phyloP scores from a whole-genome alignment of 2,329 filamentous ascomycete species.

The Diaporthe helianthi region DNA sequence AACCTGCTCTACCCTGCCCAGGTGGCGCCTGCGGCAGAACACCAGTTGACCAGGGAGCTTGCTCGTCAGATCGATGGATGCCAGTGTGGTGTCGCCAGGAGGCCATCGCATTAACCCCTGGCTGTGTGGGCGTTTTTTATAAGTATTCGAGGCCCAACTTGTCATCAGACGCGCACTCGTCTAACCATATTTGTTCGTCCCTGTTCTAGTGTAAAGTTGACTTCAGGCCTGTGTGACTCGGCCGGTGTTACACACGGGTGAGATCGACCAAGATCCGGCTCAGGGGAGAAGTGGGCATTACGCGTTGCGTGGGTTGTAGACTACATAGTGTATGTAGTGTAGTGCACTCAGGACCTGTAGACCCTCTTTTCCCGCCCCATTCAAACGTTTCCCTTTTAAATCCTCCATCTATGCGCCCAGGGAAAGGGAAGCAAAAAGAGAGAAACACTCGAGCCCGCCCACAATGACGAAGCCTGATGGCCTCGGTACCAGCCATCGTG shows the following conservation, averaged over 20 bases:
- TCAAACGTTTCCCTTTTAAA: constrained; percentile 20
- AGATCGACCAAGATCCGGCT: constrained; percentile 25
- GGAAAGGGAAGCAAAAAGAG: constrained; percentile 8
- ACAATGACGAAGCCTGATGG: constrained; percentile 27
- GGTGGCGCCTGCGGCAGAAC: background rate
- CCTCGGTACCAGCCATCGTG: constrained; percentile 23
- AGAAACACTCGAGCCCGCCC: constrained; percentile 8
- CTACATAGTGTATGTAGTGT: too few species aligned
- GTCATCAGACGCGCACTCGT: constrained; percentile 15
- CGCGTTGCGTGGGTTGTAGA: constrained; percentile 22
- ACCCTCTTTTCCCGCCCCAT: constrained; percentile 13
- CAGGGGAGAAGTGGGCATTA: constrained; percentile 20
- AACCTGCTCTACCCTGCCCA: background rate
- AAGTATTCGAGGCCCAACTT: background rate
- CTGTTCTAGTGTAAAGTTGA: too few species aligned
- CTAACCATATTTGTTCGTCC: background rate
- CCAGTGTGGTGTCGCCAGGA: background rate
- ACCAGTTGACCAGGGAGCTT: background rate
- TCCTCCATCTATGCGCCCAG: constrained; percentile 4
- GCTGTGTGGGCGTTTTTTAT: background rate
- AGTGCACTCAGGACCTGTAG: too few species aligned
- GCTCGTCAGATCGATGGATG: too few species aligned
- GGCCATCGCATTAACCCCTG: background rate
- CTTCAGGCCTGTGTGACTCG: background rate
- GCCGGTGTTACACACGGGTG: background rate